phyloP scores from a whole-genome alignment of 768 basidiomycete genomes.

The Russula olivacea region DNA sequence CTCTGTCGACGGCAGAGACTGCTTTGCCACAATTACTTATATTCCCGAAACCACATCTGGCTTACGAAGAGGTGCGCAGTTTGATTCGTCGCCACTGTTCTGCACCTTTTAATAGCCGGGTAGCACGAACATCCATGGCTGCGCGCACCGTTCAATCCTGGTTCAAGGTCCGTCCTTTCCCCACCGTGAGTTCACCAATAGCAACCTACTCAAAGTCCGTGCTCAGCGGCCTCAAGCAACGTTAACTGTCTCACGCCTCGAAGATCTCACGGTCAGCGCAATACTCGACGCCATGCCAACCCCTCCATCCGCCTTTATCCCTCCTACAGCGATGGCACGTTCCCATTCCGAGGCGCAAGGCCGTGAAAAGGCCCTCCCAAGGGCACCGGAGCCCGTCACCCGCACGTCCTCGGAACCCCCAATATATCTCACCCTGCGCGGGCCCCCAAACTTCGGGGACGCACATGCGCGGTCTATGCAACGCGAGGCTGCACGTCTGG shows the following conservation, averaged over 20 bases:
- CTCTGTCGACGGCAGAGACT: neutral
- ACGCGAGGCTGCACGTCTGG: slow-evolving; percentile 7
- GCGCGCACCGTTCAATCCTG: slow-evolving; percentile 23
- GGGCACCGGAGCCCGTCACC: neutral
- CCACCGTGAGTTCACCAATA: neutral
- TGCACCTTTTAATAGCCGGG: neutral
- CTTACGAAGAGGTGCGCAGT: slow-evolving; percentile 16
- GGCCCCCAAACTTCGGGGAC: slow-evolving; percentile 16
- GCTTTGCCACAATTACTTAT: slow-evolving; percentile 20
- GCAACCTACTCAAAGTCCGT: neutral
- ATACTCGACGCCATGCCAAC: slow-evolving; percentile 18
- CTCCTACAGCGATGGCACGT: neutral
- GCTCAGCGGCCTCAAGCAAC: slow-evolving; percentile 17
- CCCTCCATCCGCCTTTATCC: neutral
- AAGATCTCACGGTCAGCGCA: slow-evolving; percentile 5
- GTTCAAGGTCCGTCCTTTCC: slow-evolving; percentile 18
- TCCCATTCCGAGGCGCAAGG: slow-evolving; percentile 3
- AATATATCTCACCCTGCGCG: slow-evolving; percentile 2
- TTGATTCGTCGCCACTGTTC: neutral
- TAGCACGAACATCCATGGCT: slow-evolving; percentile 20
- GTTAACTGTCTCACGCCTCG: slow-evolving; percentile 15
- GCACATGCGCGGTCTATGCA: slow-evolving; percentile 8
- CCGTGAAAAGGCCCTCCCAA: slow-evolving; percentile 17
- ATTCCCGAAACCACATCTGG: slow-evolving; percentile 20
- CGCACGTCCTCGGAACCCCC: slow-evolving; percentile 10